Percentiles rank a stretch among this genome's conserved stretches.
phyloP scores from a whole-genome alignment of 2,329 filamentous ascomycete genomes.

The Myrmaecium sp. region DNA sequence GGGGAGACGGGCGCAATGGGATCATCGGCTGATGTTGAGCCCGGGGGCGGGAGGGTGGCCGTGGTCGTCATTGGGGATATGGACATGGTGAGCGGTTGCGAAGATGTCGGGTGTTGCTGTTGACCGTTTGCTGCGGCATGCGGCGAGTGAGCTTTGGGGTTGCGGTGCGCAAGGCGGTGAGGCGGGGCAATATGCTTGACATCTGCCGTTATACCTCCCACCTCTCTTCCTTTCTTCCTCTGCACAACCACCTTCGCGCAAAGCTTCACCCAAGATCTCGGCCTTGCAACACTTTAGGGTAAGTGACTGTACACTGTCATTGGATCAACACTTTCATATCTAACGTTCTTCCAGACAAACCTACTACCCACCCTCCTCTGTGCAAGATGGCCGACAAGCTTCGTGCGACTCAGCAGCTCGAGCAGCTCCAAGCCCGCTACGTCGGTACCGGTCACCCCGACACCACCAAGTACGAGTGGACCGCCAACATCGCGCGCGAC shows the following conservation, averaged over 20 bases:
- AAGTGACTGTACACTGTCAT: too few species aligned
- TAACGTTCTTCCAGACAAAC: too few species aligned
- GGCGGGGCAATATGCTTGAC: too few species aligned
- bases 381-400: slow-evolving; percentile 75
- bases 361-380: neutral
- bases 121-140: too few species aligned
- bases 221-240: too few species aligned
- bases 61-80: slow-evolving; percentile 8
- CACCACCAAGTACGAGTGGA: slow-evolving; percentile 95
- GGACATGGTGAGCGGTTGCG: slow-evolving; percentile 2
- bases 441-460: slow-evolving; percentile 92
- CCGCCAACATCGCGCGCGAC: slow-evolving; percentile 87
- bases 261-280: too few species aligned
- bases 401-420: slow-evolving; percentile 91
- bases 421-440: slow-evolving; percentile 89
- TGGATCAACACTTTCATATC: too few species aligned
- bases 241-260: too few species aligned
- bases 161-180: too few species aligned
- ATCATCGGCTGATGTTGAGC: slow-evolving; percentile 13
- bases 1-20: slow-evolving; percentile 11
- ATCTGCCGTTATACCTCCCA: too few species aligned
- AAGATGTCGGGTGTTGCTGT: slow-evolving; percentile 11
- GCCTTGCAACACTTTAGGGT: too few species aligned
- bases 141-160: too few species aligned
- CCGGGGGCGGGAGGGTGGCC: slow-evolving; percentile 17